Conservation (phyloP, 768 basidiomycete species). For the Botryobasidium botryosum region DNA sequence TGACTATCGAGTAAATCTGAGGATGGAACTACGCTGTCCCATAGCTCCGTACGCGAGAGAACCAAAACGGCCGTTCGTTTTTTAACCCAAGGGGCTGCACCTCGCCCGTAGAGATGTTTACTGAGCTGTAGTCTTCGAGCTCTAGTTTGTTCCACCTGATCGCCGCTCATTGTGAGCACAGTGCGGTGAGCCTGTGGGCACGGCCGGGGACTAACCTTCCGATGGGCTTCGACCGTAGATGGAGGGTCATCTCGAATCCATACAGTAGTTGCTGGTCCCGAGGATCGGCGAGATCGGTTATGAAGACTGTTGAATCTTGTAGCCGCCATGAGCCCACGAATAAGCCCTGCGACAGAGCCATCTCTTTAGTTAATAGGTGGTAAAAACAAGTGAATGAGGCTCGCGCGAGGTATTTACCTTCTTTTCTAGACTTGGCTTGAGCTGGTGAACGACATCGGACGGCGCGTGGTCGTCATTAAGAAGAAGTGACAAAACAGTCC, state of each 20-base stretch:
- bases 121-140: constrained; percentile 52
- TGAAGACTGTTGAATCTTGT: constrained; percentile 37
- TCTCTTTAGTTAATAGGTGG: neutral
- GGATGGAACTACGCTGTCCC: too few relatives aligned
- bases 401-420: constrained; percentile 32
- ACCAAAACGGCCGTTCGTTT: constrained; percentile 84
- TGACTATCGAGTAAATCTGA: too few relatives aligned
- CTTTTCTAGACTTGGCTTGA: constrained; percentile 62
- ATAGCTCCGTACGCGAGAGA: constrained; percentile 55
- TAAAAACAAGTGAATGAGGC: neutral
- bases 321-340: constrained; percentile 57
- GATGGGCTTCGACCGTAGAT: constrained; percentile 56
- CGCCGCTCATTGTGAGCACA: neutral
- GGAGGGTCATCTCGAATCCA: constrained; percentile 55
- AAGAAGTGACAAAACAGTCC: constrained; percentile 70
- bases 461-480: constrained; percentile 63
- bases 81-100: constrained; percentile 50
- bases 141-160: constrained; percentile 42
- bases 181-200: neutral
- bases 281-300: constrained; percentile 50
- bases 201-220: constrained; percentile 51
- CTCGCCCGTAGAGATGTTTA: constrained; percentile 63
- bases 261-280: constrained; percentile 34
- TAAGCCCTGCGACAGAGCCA: constrained; percentile 36
- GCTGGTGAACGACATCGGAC: constrained; percentile 51